Conservation (phyloP, 257 asterid genomes). For the Schizonepeta tenuifolia region DNA sequence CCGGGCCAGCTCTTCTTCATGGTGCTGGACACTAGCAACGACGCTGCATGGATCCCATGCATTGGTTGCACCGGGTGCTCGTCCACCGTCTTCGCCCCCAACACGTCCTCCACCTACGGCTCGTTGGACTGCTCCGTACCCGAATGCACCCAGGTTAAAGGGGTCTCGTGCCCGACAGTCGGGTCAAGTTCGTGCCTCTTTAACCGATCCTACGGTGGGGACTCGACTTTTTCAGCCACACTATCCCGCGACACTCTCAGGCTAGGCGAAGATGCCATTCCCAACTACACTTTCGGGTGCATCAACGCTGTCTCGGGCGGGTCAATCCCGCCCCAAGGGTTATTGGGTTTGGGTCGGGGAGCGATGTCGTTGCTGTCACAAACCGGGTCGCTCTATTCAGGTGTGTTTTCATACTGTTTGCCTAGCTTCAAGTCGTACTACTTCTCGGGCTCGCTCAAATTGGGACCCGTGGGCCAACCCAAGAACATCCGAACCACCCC, state of each 20-base stretch:
- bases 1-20: constrained; percentile 85
- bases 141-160: constrained; percentile 68
- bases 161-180: constrained; percentile 57
- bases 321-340: constrained; percentile 83
- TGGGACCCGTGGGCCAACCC: constrained; percentile 84
- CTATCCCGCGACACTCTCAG: constrained; percentile 70
- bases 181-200: constrained; percentile 65
- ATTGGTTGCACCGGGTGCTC: constrained; percentile 75
- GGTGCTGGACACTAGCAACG: constrained; percentile 88
- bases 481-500: constrained; percentile 74
- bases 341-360: constrained; percentile 88
- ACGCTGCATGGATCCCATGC: constrained; percentile 93
- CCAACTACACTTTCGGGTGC: constrained; percentile 83
- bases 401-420: constrained; percentile 76
- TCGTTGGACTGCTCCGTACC: constrained; percentile 67
- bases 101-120: constrained; percentile 62
- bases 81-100: constrained; percentile 57
- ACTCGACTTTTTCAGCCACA: constrained; percentile 65
- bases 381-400: constrained; percentile 66
- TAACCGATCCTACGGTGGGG: constrained; percentile 79
- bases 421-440: constrained; percentile 86
- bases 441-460: constrained; percentile 89
- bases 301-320: constrained; percentile 57
- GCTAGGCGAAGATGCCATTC: constrained; percentile 55
- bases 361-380: constrained; percentile 76